A percentile compares a stretch with the other conserved stretches of the same genome.
Conservation (phyloP, 2,329 filamentous ascomycete species). For the Trichoderma atroviride region DNA sequence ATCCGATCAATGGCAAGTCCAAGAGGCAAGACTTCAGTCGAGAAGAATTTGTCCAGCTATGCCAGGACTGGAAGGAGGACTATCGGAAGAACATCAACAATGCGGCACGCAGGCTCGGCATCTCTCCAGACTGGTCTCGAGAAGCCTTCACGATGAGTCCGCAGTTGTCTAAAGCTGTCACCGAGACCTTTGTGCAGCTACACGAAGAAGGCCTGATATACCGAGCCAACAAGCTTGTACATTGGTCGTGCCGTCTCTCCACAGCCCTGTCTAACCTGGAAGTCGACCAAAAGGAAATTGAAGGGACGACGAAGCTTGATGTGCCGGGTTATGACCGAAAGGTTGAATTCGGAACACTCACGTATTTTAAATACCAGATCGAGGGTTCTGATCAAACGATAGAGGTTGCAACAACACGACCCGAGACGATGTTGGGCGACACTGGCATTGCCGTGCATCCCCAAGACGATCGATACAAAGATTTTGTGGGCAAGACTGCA, state of each 20-base stretch:
- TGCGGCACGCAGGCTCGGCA: conserved; percentile 75
- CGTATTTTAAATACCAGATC: conserved; percentile 83
- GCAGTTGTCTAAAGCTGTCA: conserved; percentile 74
- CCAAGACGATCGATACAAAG: conserved; percentile 76
- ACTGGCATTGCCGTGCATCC: conserved; percentile 85
- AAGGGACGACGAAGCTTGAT: conserved; percentile 75
- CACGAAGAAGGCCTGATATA: conserved; percentile 89
- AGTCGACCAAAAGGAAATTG: conserved; percentile 80
- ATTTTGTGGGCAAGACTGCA: conserved; percentile 77
- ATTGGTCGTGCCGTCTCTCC: conserved; percentile 81
- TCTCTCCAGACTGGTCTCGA: conserved; percentile 81
- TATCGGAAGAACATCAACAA: conserved; percentile 83
- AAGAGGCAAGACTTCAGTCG: conserved; percentile 81
- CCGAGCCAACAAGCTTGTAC: conserved; percentile 80
- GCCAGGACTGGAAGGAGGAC: conserved; percentile 87
- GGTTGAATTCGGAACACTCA: conserved; percentile 82
- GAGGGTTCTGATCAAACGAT: conserved; percentile 75
- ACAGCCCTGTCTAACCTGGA: conserved; percentile 84
- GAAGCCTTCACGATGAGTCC: conserved; percentile 90
- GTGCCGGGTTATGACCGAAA: conserved; percentile 88
- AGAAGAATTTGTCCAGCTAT: conserved; percentile 68
- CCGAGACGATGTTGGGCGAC: conserved; percentile 87
- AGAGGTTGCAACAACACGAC: conserved; percentile 82
- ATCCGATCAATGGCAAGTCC: conserved; percentile 55
- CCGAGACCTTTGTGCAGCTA: conserved; percentile 78